These are phyloP conservation scores for Juncus effusus DNA, from an alignment of 176 grass and related monocot genomes.

Conservation along the genomic window DNA sequence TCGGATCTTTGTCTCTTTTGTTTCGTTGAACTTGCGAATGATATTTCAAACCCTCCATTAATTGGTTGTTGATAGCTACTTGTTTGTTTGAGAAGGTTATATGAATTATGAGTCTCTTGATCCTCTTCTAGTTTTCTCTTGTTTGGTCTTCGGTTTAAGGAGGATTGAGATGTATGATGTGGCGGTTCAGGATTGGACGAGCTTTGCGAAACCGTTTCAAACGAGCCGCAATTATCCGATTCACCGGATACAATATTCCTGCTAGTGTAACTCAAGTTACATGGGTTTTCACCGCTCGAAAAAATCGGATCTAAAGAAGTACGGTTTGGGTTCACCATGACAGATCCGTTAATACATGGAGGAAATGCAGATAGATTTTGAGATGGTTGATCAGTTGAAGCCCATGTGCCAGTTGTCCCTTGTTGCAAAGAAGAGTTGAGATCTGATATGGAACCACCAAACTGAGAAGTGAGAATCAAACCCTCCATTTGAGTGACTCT, in stretches of 20 bases:
- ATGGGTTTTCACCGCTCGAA: constrained; percentile 29
- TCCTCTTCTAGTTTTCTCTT: constrained; percentile 44
- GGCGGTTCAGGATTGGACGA: constrained; percentile 35
- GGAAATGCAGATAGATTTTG: constrained; percentile 26
- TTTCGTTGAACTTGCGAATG: constrained; percentile 21
- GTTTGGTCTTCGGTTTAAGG: constrained; percentile 1
- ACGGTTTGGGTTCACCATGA: neutral
- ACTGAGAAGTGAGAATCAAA: constrained; percentile 22
- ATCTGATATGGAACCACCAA: constrained; percentile 20
- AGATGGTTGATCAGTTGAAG: constrained; percentile 20
- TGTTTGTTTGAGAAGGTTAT: constrained; percentile 20
- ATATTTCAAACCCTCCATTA: constrained; percentile 25
- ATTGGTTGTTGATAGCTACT: neutral
- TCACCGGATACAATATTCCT: constrained; percentile 79
- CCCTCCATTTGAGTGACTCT: constrained; percentile 17
- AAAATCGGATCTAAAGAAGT: constrained; percentile 28
- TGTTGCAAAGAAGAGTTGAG: constrained; percentile 26
- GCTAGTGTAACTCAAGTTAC: constrained; percentile 33
- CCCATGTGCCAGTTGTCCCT: constrained; percentile 17
- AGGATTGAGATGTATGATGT: constrained; percentile 14
- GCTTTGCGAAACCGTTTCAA: constrained; percentile 57
- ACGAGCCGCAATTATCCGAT: constrained; percentile 46
- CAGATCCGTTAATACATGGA: constrained; percentile 8
- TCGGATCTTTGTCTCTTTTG: constrained; percentile 26
- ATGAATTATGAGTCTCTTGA: constrained; percentile 8